These are phyloP conservation scores for Euryodendron excelsum DNA, from an alignment of 148 eudicot species.

Conservation along the genomic window DNA sequence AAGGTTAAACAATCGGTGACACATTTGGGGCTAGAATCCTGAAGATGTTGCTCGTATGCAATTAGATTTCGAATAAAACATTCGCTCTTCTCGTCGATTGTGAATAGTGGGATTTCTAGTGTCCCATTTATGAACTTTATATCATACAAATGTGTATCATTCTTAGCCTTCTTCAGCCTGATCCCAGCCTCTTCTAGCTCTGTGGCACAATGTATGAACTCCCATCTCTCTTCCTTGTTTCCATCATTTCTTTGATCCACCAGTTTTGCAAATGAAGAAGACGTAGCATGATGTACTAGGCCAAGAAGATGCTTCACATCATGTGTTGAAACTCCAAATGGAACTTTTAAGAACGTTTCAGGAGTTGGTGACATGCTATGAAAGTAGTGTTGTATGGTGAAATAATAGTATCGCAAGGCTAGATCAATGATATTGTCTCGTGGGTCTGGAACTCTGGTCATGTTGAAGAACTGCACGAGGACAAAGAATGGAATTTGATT, in stretches of 20 bases:
- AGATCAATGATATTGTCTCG: neutral
- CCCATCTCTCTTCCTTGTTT: neutral
- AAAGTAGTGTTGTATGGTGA: neutral
- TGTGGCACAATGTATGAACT: constrained; percentile 6
- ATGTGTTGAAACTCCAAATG: neutral
- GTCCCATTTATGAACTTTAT: neutral
- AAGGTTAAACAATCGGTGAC: constrained; percentile 1
- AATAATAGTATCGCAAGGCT: neutral
- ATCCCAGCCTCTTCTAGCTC: constrained; percentile 14
- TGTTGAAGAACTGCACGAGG: constrained; percentile 10
- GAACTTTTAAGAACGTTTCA: neutral
- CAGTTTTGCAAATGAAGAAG: neutral
- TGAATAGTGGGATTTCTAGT: constrained; percentile 4
- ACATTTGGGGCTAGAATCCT: neutral
- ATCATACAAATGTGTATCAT: neutral
- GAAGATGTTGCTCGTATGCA: constrained; percentile 5
- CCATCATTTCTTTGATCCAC: neutral
- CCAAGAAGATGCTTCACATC: constrained; percentile 20
- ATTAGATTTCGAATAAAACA: neutral
- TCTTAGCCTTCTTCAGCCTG: neutral
- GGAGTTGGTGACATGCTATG: neutral
- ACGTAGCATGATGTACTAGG: neutral
- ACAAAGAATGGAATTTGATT: constrained; percentile 20
- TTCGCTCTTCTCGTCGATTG: neutral
- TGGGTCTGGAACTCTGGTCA: neutral